Base-by-base conservation (phyloP, 305 asterid genomes). In the Striga hermonthica region DNA sequence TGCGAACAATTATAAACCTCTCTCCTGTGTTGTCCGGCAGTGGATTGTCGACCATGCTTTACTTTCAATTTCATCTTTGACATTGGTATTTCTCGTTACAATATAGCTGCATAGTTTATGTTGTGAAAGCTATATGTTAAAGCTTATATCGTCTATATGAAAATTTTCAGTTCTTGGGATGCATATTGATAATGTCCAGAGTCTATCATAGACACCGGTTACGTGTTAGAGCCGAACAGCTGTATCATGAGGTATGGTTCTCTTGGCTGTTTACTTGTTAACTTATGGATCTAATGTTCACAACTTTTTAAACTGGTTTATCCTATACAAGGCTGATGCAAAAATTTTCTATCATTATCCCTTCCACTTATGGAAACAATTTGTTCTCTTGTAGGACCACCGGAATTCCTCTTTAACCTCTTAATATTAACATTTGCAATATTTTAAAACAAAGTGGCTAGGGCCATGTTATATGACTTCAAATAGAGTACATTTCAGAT, bases 91-190 rank as follows among this genome's bases (percentile, higher is more conserved):
- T 74, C 60, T 62, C 74, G 70, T 65, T 71, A 73, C 64, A 69
- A 60, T 66, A 70, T 74, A 71, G 79, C 81, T 79, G 79, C 81
- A 60, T 62, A 74, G 78, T 74, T 78, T 78, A 71, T 73, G 52
- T 68, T 77, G 69, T 31, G 15, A 62, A 49, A 72, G 64, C 69
- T 71, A 57, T 74, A 50, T 74, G 52, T 78, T 75, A 75, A 70
- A 75, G 74, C 78, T 81, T 81, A 80, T 81, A 80, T 78, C 86
- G 84, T 85, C 82, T 66, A 68, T 72, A 57, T 80, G 80, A 72
- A 80, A 78, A 68, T 81, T 88, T 82, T 71, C 88, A 89, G 96
- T 81, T 91, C 70, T 50, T 75, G 60, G 96, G 95, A 76, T 79
- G 91, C 84, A 67, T 75, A 70, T 45, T 83, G 64, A 69, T 79